Evolutionary conservation across 805 yeast species (phyloP), one percentile per base, ranked within the genome.

Genomic region (Ogataea neopini): DNA sequence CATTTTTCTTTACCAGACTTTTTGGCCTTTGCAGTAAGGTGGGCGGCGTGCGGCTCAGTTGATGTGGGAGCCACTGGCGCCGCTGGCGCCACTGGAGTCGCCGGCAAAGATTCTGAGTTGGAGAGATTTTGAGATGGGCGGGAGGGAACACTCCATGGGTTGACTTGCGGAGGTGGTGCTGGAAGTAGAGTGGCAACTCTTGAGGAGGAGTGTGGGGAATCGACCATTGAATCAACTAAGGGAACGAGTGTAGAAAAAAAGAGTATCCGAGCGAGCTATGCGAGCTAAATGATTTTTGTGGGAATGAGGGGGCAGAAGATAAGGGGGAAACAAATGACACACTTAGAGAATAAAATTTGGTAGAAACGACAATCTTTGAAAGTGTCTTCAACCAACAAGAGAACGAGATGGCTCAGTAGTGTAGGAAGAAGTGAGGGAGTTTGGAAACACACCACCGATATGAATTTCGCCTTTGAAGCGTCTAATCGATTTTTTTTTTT

Each of bases 101-200:
- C 26, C 11, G 35, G 19, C 20, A 11, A 8, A 32, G 37, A n/a
- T 17, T 19, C 25, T 29, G 32, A 17, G 5, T 34, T 17, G 3
- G 19, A 14, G 42, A n/a, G 35, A 37, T 23, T 23, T 17, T 36
- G 36, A 13, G 47, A 3, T 6, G 45, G 40, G n/a, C 40, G 45
- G 23, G 37, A 43, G 4, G 34, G 17, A 30, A 25, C 44, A 38
- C 45, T 44, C 67, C 67, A 63, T 1, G 66, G 61, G 38, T 60
- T 63, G 2, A 48, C 51, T 25, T 51, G 47, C 4, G 67, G 67
- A 22, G 61, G 61, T 2, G 67, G 67, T 2, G 67, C 67, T 6
- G 67, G 67, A 9, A 51, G 59, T 38, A 60, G 30, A 9, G 57
- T 51, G 10, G 54, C 49, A 6, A 49, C 51, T 25, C 47, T 44